These are phyloP conservation scores for Singerocomus rubriflavus DNA, from an alignment of 1,284 basidiomycete species.

Conservation along the genomic window DNA sequence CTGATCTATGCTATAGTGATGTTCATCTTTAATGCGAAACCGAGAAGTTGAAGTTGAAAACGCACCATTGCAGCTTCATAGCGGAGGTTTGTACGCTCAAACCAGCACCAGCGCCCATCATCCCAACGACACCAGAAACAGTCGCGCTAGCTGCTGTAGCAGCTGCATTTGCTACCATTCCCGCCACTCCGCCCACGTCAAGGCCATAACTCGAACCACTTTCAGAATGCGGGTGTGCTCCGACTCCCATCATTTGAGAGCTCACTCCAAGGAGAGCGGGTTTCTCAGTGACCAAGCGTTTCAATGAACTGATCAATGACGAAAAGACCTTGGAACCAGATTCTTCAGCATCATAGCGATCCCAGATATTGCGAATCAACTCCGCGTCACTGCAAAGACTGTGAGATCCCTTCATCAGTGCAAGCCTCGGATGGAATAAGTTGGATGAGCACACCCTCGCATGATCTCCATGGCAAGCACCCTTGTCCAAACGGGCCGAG, in stretches of 20 bases:
- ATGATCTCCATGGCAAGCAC: constrained; percentile 91
- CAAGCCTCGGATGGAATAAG: neutral
- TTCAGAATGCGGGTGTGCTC: constrained; percentile 46
- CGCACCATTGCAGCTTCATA: constrained; percentile 85
- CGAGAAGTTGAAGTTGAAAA: constrained; percentile 2
- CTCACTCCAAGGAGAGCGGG: constrained; percentile 79
- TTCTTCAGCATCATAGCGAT: constrained; percentile 72
- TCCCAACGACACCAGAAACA: constrained; percentile 69
- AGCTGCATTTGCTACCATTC: constrained; percentile 80
- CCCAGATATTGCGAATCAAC: constrained; percentile 79
- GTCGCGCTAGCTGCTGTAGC: constrained; percentile 81
- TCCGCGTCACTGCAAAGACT: constrained; percentile 81
- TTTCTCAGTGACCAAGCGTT: constrained; percentile 83
- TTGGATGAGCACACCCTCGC: constrained; percentile 55
- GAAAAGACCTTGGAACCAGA: constrained; percentile 69
- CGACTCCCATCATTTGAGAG: constrained; percentile 77
- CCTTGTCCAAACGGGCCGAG: constrained; percentile 79
- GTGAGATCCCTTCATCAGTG: constrained; percentile 9
- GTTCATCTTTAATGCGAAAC: constrained; percentile 1
- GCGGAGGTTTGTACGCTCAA: constrained; percentile 68
- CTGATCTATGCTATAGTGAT: constrained; percentile 77
- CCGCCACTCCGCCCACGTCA: constrained; percentile 73
- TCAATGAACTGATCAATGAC: constrained; percentile 78
- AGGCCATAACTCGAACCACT: constrained; percentile 43
- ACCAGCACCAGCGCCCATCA: constrained; percentile 64